Percentiles rank a stretch among this genome's conserved stretches.
phyloP scores from a whole-genome alignment of 2,329 filamentous ascomycete genomes.

The Conoideocrella luteorostrata region DNA sequence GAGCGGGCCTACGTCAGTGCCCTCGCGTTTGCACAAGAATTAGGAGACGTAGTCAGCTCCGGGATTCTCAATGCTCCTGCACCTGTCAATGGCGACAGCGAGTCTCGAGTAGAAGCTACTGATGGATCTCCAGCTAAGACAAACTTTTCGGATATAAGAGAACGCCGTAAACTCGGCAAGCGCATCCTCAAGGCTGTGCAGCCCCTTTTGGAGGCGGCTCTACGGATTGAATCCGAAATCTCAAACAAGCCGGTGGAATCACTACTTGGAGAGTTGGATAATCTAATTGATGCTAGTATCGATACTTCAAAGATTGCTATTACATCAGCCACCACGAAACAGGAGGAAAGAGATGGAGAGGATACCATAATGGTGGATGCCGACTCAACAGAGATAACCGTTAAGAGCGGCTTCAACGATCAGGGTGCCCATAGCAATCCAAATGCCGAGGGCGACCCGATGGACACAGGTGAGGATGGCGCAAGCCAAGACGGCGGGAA shows the following conservation, averaged over 20 bases:
- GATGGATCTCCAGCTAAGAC: slow-evolving; percentile 46
- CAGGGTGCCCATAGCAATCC: slow-evolving; percentile 20
- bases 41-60: slow-evolving; percentile 46
- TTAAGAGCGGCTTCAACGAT: slow-evolving; percentile 23
- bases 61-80: slow-evolving; percentile 37
- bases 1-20: slow-evolving; percentile 52
- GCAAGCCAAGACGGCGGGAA: slow-evolving; percentile 29
- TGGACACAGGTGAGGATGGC: slow-evolving; percentile 31
- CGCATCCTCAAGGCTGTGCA: slow-evolving; percentile 81
- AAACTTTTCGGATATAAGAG: slow-evolving; percentile 63
- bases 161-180: slow-evolving; percentile 79
- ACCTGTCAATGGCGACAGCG: slow-evolving; percentile 1
- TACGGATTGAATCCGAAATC: slow-evolving; percentile 76
- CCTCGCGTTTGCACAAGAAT: slow-evolving; percentile 49
- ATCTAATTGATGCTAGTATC: slow-evolving; percentile 62
- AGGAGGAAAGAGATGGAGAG: slow-evolving; percentile 33
- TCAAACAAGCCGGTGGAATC: slow-evolving; percentile 62
- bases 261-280: slow-evolving; percentile 67
- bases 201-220: slow-evolving; percentile 66
- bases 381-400: slow-evolving; percentile 40
- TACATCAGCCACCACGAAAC: slow-evolving; percentile 27
- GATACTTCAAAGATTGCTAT: slow-evolving; percentile 42
- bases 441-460: slow-evolving; percentile 23
- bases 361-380: slow-evolving; percentile 49
- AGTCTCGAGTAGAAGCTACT: slow-evolving; percentile 25